Evolutionary conservation across 176 grass and related monocot genomes (phyloP), one percentile per base, ranked within the genome.

Genomic region (Cenchrus americanus): DNA sequence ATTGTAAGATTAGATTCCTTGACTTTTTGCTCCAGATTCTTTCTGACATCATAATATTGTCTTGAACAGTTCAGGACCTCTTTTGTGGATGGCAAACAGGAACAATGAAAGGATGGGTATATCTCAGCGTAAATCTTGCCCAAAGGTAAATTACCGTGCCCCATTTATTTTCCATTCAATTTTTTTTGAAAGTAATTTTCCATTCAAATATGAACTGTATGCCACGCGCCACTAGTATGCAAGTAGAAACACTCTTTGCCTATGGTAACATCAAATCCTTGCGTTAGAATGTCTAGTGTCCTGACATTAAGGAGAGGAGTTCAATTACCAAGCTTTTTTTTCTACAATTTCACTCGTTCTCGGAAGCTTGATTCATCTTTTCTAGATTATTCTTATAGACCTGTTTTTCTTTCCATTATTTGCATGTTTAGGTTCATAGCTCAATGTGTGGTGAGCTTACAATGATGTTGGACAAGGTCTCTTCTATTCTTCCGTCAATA

Each of bases 401-500:
- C 6, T 82, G 15, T 61, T 82, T 71, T 60, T 21, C 23, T 73
- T 77, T 78, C 40, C 11, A 21, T 77, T 78, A 43, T 24, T 71
- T 87, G n/a, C 51, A 63, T 55, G 86, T 57, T 88, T 80, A 99
- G 96, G 91, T 92, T 79, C 88, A 96, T 77, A 71, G 69, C 62
- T 87, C 83, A 77, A 92, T 94, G 71, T 96, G 91, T 77, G 68
- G 10, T 63, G 80, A 92, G 60, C 85, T 99, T 80, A 90, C 69
- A 85, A 90, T 92, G 79, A 84, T 99, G 72, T 68, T 99, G 76
- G 87, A 99, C 71, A 99, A 70, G 82, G 71, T 96, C 21, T 71
- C 79, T 69, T 89, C 83, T 64, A 91, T 99, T 86, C 91, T 99
- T 81, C 96, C 96, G 2, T 87, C 83, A 76, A 99, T 96, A 80